Evolutionary conservation across 1,284 basidiomycete species (phyloP).

Genomic region (Garcileccinum viscosum): DNA sequence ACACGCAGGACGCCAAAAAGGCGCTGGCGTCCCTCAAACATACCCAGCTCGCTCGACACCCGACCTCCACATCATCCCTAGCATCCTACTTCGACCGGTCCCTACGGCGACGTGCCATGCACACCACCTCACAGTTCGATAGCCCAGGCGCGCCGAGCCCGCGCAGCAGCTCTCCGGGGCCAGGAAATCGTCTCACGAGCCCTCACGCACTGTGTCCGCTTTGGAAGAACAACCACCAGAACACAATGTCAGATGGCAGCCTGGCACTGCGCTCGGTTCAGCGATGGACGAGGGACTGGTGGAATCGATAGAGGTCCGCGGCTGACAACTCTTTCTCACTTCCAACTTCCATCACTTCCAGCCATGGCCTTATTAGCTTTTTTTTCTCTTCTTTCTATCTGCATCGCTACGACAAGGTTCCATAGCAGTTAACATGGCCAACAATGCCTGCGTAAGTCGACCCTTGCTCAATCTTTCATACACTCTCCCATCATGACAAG

Average conservation of each 20-base stretch:
- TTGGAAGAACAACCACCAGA: conserved; percentile 47
- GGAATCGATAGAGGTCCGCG: conserved; percentile 59
- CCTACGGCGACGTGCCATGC: conserved; percentile 65
- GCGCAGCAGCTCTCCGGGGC: conserved; percentile 30
- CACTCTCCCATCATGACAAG: conserved; percentile 24
- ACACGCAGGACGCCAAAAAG: conserved; percentile 53
- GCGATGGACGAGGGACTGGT: conserved; percentile 45
- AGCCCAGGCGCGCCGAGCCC: conserved; percentile 48
- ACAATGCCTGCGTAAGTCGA: conserved; percentile 58
- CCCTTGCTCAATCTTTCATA: neutral
- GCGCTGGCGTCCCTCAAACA: conserved; percentile 66
- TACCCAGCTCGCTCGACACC: conserved; percentile 55
- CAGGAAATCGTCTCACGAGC: conserved; percentile 14
- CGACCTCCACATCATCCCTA: conserved; percentile 22
- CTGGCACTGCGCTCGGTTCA: conserved; percentile 61
- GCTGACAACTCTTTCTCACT: conserved; percentile 29
- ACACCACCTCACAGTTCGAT: conserved; percentile 55
- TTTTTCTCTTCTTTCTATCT: conserved; percentile 32
- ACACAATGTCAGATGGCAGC: conserved; percentile 69
- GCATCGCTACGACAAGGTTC: no score
- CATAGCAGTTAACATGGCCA: no score
- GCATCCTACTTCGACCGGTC: conserved; percentile 67
- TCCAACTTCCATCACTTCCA: conserved; percentile 19
- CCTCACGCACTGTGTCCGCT: conserved; percentile 18
- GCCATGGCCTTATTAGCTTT: conserved; percentile 25